These are phyloP conservation scores for Candida tetrigidarum DNA, from an alignment of 1,139 yeast genomes.

Conservation along the genomic window DNA sequence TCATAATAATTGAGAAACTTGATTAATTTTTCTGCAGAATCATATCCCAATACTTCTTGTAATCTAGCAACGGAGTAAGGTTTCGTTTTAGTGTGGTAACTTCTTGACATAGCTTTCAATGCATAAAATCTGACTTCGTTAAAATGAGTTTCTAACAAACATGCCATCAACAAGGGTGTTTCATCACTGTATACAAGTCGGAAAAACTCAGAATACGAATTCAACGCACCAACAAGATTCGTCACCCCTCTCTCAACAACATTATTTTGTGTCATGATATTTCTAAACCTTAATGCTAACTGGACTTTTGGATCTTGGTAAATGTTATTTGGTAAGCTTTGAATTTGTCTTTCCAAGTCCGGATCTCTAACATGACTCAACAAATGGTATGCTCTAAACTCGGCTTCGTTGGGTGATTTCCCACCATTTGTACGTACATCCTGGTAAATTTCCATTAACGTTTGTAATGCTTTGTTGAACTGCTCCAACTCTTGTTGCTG, in stretches of 20 bases:
- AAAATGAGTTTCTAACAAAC: conserved; percentile 79
- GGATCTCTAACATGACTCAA: conserved; percentile 83
- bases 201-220: conserved; percentile 71
- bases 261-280: conserved; percentile 66
- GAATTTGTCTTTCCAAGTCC: conserved; percentile 79
- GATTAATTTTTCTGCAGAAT: conserved; percentile 53
- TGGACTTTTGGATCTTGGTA: conserved; percentile 64
- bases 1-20: conserved; percentile 69
- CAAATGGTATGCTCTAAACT: conserved; percentile 87
- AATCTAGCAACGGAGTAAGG: conserved; percentile 59
- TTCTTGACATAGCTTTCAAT: conserved; percentile 64
- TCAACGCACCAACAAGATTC: conserved; percentile 62
- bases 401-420: conserved; percentile 83
- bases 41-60: conserved; percentile 64
- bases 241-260: conserved; percentile 60
- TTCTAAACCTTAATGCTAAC: conserved; percentile 70
- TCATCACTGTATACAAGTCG: conserved; percentile 46
- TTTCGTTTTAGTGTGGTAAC: conserved; percentile 74
- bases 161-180: conserved; percentile 74
- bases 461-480: conserved; percentile 87
- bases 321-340: conserved; percentile 63
- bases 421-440: conserved; percentile 78
- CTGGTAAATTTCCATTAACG: conserved; percentile 84
- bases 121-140: conserved; percentile 82
- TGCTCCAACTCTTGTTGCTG: conserved; percentile 97